These are phyloP conservation scores for Colletotrichum tamarilloi DNA, from an alignment of 2,329 filamentous ascomycete genomes.

Conservation along the genomic window DNA sequence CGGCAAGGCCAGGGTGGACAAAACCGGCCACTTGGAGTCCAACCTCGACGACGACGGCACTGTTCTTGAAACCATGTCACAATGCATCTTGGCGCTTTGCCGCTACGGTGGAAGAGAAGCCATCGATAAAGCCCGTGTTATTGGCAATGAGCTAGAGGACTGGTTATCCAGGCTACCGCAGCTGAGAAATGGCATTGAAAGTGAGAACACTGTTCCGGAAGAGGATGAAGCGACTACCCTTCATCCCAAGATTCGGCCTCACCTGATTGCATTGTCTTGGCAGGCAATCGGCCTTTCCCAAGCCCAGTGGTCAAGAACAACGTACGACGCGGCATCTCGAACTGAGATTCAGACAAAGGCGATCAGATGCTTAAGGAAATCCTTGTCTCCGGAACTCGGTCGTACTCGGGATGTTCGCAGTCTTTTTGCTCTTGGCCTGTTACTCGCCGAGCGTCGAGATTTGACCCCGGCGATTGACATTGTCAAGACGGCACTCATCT, in stretches of 20 bases:
- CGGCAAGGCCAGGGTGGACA: conserved; percentile 85
- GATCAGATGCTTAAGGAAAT: conserved; percentile 78
- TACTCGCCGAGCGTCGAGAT: conserved; percentile 90
- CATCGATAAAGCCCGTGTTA: conserved; percentile 80
- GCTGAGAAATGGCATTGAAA: conserved; percentile 43
- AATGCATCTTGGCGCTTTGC: conserved; percentile 84
- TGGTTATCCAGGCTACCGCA: conserved; percentile 74
- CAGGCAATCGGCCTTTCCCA: conserved; percentile 87
- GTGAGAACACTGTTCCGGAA: conserved; percentile 44
- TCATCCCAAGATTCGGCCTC: conserved; percentile 64
- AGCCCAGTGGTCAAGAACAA: conserved; percentile 87
- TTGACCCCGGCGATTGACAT: conserved; percentile 83
- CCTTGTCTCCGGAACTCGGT: conserved; percentile 74
- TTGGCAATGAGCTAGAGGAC: conserved; percentile 78
- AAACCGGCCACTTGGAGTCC: conserved; percentile 76
- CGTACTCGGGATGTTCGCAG: conserved; percentile 78
- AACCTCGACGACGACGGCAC: conserved; percentile 83
- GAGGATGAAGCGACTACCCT: conserved; percentile 46
- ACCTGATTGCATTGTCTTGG: conserved; percentile 77
- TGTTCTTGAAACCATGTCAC: conserved; percentile 80
- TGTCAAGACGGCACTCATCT: conserved; percentile 79
- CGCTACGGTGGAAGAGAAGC: conserved; percentile 81
- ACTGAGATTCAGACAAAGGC: conserved; percentile 82
- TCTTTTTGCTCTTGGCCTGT: conserved; percentile 82
- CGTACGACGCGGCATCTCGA: conserved; percentile 78